Base-by-base conservation (phyloP, 2,329 filamentous ascomycete species). In the Hirsutella minnesotensis region DNA sequence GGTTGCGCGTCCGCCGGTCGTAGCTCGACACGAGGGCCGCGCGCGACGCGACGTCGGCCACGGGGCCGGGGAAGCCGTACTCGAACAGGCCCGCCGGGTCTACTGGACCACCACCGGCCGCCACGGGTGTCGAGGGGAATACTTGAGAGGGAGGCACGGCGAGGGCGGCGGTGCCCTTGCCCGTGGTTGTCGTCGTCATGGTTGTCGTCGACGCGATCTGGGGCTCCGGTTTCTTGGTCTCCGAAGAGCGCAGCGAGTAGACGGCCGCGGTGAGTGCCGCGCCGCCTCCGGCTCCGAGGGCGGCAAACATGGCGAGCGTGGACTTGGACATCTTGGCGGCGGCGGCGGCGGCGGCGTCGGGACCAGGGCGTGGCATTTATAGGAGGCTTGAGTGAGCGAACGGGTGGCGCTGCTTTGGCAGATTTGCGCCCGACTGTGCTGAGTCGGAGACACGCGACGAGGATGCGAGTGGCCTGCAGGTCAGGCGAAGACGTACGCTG, bases 11-110 rank as follows among this genome's bases (percentile, higher is more conserved):
- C 47, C 86, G 82, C 22, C 92, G 86, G 67, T 98, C 90, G 74
- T 83, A 98, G 54, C 84, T 81, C 27, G 89, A 94, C 50, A 89
- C 75, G 42, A 96, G 75, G 29, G 86, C 84, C 21, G 78, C 69
- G 31, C 87, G 82, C 43, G 74, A 75, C 43, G 88, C 81, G 36
- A 94, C 72, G 64, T 98, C 92, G 55, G 82, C 74, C 33, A 95
- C 69, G 27, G 92, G 92, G 45, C 92, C 92, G 0, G 92, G 90
- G 65, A 96, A 95, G 55, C 92, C 85, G 60, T 90, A 90, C 53
- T 88, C 76, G 63, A 88, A 85, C 51, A 90, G 73, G 12, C 85
- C 85, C 31, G 79, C 68, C 4, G 86, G 84, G 62, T 90, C 75
- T 56, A 89, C 83, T 30, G 74, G 77, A 40, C 59, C 54, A 20